Percentiles rank a stretch among this genome's conserved stretches.
These are phyloP conservation scores for Hypomyces rosellus DNA, from an alignment of 2,329 filamentous ascomycete genomes.

Conservation along the genomic window DNA sequence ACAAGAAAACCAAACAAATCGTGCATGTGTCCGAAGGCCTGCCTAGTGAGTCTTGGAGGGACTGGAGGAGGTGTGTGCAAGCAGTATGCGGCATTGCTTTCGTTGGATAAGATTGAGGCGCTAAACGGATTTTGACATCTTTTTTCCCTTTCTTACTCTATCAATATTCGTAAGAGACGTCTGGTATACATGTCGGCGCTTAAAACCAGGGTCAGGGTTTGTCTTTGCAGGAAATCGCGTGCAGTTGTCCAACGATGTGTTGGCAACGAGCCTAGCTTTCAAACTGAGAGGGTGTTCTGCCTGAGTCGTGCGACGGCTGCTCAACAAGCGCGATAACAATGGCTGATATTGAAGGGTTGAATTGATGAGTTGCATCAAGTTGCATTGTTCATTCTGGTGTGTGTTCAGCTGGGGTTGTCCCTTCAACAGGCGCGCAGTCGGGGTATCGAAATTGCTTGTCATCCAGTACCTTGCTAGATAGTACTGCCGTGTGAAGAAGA, in stretches of 20 bases:
- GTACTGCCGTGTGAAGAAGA: background rate
- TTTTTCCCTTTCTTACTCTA: background rate
- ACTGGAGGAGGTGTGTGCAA: too few species aligned
- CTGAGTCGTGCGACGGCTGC: too few species aligned
- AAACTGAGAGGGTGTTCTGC: too few species aligned
- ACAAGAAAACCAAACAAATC: background rate
- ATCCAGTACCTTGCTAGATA: background rate
- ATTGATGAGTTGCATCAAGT: background rate
- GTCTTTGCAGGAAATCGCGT: too few species aligned
- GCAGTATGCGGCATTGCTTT: too few species aligned
- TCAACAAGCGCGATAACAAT: too few species aligned
- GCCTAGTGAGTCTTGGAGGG: too few species aligned
- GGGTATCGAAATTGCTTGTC: background rate
- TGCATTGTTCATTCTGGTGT: too few species aligned
- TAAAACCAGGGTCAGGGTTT: conserved; percentile 2
- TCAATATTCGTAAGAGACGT: too few species aligned
- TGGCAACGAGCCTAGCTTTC: too few species aligned
- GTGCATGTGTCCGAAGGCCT: background rate
- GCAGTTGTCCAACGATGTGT: too few species aligned
- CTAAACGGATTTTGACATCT: conserved; percentile 2
- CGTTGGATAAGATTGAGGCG: background rate
- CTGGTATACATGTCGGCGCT: conserved; percentile 7
- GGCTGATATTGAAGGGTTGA: too few species aligned
- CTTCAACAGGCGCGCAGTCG: conserved; percentile 7
- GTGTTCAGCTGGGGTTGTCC: background rate